These are phyloP conservation scores for Fusarium pseudocircinatum DNA, from an alignment of 2,329 filamentous ascomycete genomes.

Conservation along the genomic window DNA sequence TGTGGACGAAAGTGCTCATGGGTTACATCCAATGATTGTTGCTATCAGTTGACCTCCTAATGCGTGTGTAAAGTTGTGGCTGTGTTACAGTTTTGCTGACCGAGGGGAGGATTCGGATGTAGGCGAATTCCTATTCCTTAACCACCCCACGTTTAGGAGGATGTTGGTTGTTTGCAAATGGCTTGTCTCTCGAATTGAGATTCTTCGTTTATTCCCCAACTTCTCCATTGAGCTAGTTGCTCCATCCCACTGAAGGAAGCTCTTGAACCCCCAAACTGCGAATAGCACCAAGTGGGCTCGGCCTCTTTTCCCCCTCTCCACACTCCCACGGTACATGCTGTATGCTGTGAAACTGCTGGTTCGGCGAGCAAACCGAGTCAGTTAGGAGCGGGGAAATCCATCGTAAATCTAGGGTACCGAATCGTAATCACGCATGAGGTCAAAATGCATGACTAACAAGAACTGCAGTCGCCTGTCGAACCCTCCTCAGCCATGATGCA, in stretches of 20 bases:
- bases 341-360: background rate
- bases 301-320: constrained; percentile 11
- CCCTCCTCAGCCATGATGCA: background rate
- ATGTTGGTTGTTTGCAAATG: background rate
- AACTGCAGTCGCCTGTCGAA: constrained; percentile 5
- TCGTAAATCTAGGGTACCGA: constrained; percentile 5
- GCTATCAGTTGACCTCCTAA: constrained; percentile 22
- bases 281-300: constrained; percentile 16
- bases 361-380: constrained; percentile 9
- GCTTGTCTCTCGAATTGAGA: background rate
- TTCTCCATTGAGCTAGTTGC: constrained; percentile 16
- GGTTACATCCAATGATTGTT: background rate
- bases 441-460: constrained; percentile 35
- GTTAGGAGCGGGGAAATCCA: constrained; percentile 4
- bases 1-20: background rate
- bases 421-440: constrained; percentile 28
- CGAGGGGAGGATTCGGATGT: background rate
- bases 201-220: background rate
- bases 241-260: background rate
- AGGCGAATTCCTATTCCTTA: background rate
- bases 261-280: constrained; percentile 20
- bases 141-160: constrained; percentile 8
- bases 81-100: constrained; percentile 3
- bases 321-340: constrained; percentile 16
- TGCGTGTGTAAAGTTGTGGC: constrained; percentile 1